phyloP scores from a whole-genome alignment of 495 filamentous ascomycete genomes.

The Penicillium cinerascens region DNA sequence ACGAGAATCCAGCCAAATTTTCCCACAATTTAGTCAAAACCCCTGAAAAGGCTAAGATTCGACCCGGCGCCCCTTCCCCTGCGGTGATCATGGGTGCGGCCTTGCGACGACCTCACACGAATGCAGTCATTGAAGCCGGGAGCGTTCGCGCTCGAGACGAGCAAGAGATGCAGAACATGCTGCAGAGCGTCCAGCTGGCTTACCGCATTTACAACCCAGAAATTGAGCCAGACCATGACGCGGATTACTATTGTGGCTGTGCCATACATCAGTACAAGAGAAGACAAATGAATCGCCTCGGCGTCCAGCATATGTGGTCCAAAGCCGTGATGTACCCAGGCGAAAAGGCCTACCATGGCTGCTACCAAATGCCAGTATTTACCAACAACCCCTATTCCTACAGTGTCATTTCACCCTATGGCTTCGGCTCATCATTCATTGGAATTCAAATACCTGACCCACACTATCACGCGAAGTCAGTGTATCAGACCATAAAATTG shows the following conservation, averaged over 20 bases:
- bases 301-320: conserved; percentile 40
- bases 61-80: too few species aligned
- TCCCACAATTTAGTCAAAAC: too few species aligned
- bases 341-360: conserved; percentile 41
- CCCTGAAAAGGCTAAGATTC: too few species aligned
- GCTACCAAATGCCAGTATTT: conserved; percentile 18
- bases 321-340: conserved; percentile 49
- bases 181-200: conserved; percentile 32
- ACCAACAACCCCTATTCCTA: conserved; percentile 33
- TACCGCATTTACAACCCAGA: conserved; percentile 44
- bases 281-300: conserved; percentile 32
- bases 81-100: too few species aligned
- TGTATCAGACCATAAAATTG: conserved; percentile 27
- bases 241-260: conserved; percentile 29
- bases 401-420: conserved; percentile 24
- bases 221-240: conserved; percentile 47
- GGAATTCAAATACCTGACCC: conserved; percentile 19
- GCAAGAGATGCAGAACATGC: conserved; percentile 41
- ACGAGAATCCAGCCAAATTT: too few species aligned
- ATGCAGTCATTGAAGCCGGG: conserved; percentile 36
- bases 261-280: conserved; percentile 29
- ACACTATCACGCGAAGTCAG: conserved; percentile 21
- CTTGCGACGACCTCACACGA: too few species aligned
- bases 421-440: conserved; percentile 5
- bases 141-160: conserved; percentile 36